phyloP scores from a whole-genome alignment of 2,329 filamentous ascomycete species.

The Aspergillus flavus region DNA sequence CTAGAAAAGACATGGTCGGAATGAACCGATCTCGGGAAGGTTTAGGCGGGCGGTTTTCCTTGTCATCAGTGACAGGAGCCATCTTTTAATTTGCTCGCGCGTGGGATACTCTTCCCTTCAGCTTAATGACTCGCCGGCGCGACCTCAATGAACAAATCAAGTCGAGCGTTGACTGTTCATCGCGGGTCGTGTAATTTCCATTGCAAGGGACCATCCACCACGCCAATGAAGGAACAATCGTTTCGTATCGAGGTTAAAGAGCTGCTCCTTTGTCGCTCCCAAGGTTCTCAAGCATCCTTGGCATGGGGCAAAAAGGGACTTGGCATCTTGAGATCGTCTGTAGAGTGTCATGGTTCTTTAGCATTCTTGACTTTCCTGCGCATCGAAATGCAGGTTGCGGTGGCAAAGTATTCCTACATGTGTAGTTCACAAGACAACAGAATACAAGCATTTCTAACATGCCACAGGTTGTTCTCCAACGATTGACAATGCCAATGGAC shows the following conservation, averaged over 20 bases:
- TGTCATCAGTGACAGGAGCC: neutral
- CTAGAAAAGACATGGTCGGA: neutral
- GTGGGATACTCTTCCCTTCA: neutral
- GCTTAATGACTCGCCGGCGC: neutral
- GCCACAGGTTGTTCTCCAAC: neutral
- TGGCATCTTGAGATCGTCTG: conserved; percentile 10
- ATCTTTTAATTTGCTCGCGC: neutral
- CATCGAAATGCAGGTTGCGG: neutral
- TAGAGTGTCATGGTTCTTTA: neutral
- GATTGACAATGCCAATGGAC: neutral
- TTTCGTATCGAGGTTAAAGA: neutral
- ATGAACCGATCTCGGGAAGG: neutral
- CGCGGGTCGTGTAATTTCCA: neutral
- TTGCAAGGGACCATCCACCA: neutral
- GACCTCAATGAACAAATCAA: neutral
- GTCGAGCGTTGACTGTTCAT: neutral
- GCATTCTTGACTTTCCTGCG: neutral
- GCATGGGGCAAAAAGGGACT: conserved; percentile 10
- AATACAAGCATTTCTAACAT: neutral
- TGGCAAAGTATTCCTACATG: neutral
- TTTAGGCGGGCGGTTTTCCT: too few species aligned
- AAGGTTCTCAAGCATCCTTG: conserved; percentile 24
- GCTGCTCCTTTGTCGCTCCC: conserved; percentile 3
- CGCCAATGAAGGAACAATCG: neutral
- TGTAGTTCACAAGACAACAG: too few species aligned